Evolutionary conservation across 192 early-diverging fungal species (phyloP).

Genomic region (Umbelopsis isabellina): DNA sequence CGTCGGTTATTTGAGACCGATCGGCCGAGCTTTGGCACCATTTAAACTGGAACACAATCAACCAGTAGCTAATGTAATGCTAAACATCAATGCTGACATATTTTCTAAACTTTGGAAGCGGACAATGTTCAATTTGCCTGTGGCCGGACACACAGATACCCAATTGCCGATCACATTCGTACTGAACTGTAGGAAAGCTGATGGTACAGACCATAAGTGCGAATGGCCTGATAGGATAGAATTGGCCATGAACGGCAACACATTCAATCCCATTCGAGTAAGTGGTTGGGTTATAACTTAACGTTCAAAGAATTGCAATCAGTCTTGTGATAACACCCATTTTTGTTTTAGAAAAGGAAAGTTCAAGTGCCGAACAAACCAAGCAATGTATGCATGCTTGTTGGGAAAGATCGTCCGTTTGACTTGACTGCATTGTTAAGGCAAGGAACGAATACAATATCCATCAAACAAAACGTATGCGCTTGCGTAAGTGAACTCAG

Average conservation of each 20-base stretch:
- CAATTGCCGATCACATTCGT: constrained; percentile 20
- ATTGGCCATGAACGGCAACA: constrained; percentile 5
- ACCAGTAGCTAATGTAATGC: neutral
- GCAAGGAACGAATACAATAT: constrained; percentile 10
- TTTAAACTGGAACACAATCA: neutral
- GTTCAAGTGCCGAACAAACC: constrained; percentile 20
- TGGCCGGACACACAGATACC: neutral
- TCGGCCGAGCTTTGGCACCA: neutral
- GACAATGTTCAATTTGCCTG: neutral
- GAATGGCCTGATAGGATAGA: constrained; percentile 23
- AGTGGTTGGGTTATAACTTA: neutral
- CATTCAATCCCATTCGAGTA: neutral
- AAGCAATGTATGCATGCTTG: neutral
- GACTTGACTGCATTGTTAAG: constrained; percentile 2
- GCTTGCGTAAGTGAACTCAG: constrained; percentile 19
- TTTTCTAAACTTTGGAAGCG: constrained; percentile 4
- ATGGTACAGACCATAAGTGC: constrained; percentile 14
- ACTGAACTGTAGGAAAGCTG: neutral
- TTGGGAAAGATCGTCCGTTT: constrained; percentile 25
- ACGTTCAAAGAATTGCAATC: neutral
- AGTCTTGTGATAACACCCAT: neutral
- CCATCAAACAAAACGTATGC: constrained; percentile 20
- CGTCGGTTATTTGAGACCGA: neutral
- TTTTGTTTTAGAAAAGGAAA: constrained; percentile 15
- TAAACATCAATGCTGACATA: constrained; percentile 1